Percentiles rank a stretch among this genome's conserved stretches.
Conservation (phyloP, 164 flowering plant species). For the Buxus sempervirens region DNA sequence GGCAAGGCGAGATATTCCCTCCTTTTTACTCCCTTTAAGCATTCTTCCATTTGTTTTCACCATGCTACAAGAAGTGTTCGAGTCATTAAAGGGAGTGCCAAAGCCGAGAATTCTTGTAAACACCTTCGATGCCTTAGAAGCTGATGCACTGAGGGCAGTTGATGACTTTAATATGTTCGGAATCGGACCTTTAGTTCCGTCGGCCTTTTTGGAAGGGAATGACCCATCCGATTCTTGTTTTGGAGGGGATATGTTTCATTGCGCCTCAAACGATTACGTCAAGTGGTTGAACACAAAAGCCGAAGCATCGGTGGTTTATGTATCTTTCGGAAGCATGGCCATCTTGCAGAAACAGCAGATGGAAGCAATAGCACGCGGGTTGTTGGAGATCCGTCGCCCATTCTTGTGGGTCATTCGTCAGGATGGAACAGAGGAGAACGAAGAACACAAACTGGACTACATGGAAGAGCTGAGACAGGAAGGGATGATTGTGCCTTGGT, state of each 20-base stretch:
- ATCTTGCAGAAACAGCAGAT: conserved; percentile 20
- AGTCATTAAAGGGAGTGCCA: conserved; percentile 19
- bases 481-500: conserved; percentile 49
- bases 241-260: conserved; percentile 33
- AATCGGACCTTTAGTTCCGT: conserved; percentile 60
- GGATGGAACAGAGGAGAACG: not conserved
- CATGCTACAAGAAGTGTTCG: conserved; percentile 22
- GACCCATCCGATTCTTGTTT: conserved; percentile 25
- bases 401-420: conserved; percentile 41
- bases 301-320: conserved; percentile 34
- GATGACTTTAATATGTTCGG: conserved; percentile 19
- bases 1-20: conserved; percentile 28
- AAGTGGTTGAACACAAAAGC: conserved; percentile 31
- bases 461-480: conserved; percentile 13
- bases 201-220: conserved; percentile 30
- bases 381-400: conserved; percentile 18
- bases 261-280: conserved; percentile 10
- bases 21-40: conserved; percentile 22
- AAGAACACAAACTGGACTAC: not conserved
- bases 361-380: conserved; percentile 25
- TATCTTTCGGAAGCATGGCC: conserved; percentile 36
- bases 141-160: conserved; percentile 32
- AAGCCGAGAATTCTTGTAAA: conserved; percentile 40
- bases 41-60: not conserved
- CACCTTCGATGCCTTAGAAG: conserved; percentile 49